A percentile compares a stretch with the other conserved stretches of the same genome.
phyloP scores from a whole-genome alignment of 2,329 filamentous ascomycete species.

The Colletotrichum viniferum region DNA sequence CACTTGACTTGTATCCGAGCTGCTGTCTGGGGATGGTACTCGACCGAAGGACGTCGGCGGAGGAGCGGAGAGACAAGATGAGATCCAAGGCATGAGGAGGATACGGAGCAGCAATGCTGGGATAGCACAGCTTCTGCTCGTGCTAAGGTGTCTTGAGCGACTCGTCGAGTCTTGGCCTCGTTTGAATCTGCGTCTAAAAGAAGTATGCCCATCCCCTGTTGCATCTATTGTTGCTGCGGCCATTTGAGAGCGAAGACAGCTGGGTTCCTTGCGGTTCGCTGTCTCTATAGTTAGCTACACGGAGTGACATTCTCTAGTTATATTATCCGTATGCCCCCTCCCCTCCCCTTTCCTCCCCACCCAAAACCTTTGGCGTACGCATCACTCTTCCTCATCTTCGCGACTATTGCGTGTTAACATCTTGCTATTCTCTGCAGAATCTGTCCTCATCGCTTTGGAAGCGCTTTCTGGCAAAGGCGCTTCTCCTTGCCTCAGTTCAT shows the following conservation, averaged over 20 bases:
- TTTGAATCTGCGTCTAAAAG: not conserved
- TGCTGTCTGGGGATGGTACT: not conserved
- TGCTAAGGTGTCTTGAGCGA: not conserved
- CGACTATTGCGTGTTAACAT: not conserved
- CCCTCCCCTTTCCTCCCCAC: not conserved
- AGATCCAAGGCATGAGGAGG: not conserved
- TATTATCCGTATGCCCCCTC: not conserved
- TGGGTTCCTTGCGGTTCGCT: not conserved
- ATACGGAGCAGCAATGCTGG: not conserved
- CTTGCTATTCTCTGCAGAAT: not conserved
- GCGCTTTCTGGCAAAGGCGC: not conserved
- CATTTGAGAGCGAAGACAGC: not conserved
- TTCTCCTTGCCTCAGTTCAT: not conserved
- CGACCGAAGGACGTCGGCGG: not conserved
- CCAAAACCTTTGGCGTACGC: not conserved
- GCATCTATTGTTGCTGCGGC: not conserved
- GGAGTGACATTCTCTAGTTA: not conserved
- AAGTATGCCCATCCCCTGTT: not conserved
- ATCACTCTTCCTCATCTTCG: not conserved
- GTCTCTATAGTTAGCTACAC: not conserved
- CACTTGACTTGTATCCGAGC: not conserved
- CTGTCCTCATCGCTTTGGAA: not conserved
- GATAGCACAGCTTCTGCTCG: not conserved
- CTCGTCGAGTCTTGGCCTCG: conserved; percentile 8
- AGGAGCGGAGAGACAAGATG: not conserved